A percentile compares a stretch with the other conserved stretches of the same genome.
phyloP scores from a whole-genome alignment of 1,139 yeast genomes.

The Wickerhamomyces sp. region DNA sequence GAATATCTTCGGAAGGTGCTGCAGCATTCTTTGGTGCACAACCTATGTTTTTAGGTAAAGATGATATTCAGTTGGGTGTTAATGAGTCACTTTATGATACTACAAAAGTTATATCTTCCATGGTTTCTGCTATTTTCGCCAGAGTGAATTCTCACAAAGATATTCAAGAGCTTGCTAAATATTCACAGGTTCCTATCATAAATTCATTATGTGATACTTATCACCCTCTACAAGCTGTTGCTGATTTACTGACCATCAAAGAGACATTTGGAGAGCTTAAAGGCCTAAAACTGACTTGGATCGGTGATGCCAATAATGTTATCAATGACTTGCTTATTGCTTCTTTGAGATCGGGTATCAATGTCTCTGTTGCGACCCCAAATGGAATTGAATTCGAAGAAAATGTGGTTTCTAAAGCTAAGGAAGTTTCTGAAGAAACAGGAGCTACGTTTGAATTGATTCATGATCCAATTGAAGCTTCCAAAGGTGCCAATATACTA shows the following conservation, averaged over 20 bases:
- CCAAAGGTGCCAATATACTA: constrained; percentile 67
- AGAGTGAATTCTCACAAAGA: constrained; percentile 85
- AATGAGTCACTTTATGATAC: constrained; percentile 90
- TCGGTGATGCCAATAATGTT: constrained; percentile 95
- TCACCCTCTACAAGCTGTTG: constrained; percentile 94
- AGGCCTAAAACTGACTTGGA: constrained; percentile 80
- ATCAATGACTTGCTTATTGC: constrained; percentile 93
- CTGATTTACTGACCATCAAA: constrained; percentile 82
- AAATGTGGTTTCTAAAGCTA: constrained; percentile 53
- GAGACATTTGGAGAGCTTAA: constrained; percentile 57
- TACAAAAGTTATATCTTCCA: constrained; percentile 82
- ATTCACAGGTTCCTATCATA: constrained; percentile 84
- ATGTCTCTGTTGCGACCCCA: constrained; percentile 83
- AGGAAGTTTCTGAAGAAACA: constrained; percentile 45
- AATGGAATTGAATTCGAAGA: constrained; percentile 58
- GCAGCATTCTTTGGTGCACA: constrained; percentile 90
- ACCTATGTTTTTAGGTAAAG: constrained; percentile 94
- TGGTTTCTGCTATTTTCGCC: constrained; percentile 96
- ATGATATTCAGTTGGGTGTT: constrained; percentile 93
- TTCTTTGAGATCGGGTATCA: constrained; percentile 77
- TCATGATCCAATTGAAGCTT: constrained; percentile 70
- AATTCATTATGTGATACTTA: constrained; percentile 89
- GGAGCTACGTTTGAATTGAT: constrained; percentile 58
- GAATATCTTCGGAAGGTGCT: constrained; percentile 94
- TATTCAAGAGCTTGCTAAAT: constrained; percentile 67